A percentile compares a stretch with the other conserved stretches of the same genome.
These are phyloP conservation scores for Pharnaceum exiguum DNA, from an alignment of 148 eudicot genomes.

Conservation along the genomic window DNA sequence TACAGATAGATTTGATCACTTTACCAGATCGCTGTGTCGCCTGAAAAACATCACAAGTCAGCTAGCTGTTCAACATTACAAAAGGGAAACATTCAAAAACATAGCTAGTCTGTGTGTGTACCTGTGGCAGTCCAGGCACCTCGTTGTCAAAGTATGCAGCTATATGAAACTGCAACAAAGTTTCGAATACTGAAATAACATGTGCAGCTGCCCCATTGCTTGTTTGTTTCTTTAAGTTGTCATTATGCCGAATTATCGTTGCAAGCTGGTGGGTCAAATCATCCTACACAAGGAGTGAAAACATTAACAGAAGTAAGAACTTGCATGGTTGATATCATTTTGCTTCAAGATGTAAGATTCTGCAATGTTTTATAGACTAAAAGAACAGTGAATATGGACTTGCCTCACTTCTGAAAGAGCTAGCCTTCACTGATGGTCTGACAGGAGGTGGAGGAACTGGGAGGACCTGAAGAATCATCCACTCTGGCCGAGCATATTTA, in stretches of 20 bases:
- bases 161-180: slow-evolving; percentile 88
- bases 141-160: slow-evolving; percentile 99
- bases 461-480: slow-evolving; percentile 86
- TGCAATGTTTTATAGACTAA: too few species aligned
- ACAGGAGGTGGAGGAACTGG: slow-evolving; percentile 80
- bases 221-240: slow-evolving; percentile 83
- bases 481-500: slow-evolving; percentile 72
- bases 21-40: slow-evolving; percentile 98
- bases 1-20: slow-evolving; percentile 92
- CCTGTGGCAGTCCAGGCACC: slow-evolving; percentile 98
- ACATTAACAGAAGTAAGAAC: slow-evolving; percentile 12
- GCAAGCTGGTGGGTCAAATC: slow-evolving; percentile 98
- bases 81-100: not conserved
- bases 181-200: slow-evolving; percentile 91
- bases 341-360: too few species aligned
- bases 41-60: slow-evolving; percentile 29
- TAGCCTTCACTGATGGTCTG: slow-evolving; percentile 77
- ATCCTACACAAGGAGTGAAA: slow-evolving; percentile 49
- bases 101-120: slow-evolving; percentile 15
- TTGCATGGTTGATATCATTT: too few species aligned
- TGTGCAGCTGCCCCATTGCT: slow-evolving; percentile 99
- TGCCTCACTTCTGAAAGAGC: slow-evolving; percentile 73
- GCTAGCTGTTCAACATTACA: too few species aligned
- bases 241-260: slow-evolving; percentile 94
- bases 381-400: too few species aligned